A percentile compares a stretch with the other conserved stretches of the same genome.
Evolutionary conservation across 345 rosid species (phyloP).

Genomic region (Clausena lansium): DNA sequence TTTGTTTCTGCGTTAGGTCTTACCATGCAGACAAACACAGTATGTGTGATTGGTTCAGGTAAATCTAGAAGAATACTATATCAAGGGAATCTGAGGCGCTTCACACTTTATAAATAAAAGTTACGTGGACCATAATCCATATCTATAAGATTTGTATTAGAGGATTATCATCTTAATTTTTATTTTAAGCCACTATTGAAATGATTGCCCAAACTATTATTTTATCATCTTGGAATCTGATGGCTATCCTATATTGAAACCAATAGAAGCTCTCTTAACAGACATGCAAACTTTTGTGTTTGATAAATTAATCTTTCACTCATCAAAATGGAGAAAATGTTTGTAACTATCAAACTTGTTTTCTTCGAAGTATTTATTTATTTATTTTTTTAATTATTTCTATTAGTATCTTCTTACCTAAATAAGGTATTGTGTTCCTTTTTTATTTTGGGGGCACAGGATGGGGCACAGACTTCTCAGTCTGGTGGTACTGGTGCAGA

Average conservation of each 20-base stretch:
- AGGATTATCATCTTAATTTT: not conserved
- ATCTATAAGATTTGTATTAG: not conserved
- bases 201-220: not conserved
- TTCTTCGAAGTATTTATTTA: not conserved
- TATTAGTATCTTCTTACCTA: not conserved
- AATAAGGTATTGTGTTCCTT: not conserved
- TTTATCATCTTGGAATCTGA: not conserved
- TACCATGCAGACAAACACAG: not conserved
- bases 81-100: not conserved
- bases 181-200: not conserved
- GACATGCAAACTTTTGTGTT: not conserved
- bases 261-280: not conserved
- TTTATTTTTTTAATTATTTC: no score
- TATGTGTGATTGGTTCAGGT: not conserved
- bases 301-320: not conserved
- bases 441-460: conserved; percentile 40
- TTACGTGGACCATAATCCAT: not conserved
- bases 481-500: conserved; percentile 34
- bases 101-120: not conserved
- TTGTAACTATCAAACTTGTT: not conserved
- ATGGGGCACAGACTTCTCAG: conserved; percentile 44
- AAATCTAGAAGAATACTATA: not conserved
- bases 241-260: not conserved
- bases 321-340: not conserved
- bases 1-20: not conserved